Evolutionary conservation across 805 yeast genomes (phyloP), one percentile per base, ranked within the genome.

Genomic region (Kazachstania psychrophila): DNA sequence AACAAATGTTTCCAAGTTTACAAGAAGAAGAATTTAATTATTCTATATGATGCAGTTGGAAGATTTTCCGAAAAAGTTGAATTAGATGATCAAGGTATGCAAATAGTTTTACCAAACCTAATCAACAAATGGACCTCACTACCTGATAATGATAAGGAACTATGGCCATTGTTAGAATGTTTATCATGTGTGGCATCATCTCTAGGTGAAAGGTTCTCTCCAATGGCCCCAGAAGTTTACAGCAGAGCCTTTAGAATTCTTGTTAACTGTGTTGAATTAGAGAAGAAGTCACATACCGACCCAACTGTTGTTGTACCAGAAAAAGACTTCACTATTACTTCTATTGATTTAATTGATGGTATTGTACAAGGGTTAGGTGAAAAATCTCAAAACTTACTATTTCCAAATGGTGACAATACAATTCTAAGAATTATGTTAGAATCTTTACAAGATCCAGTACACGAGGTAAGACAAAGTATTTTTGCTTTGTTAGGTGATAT

Each of bases 151-250:
- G 96, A 89, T 56, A 73, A 74, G 37, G 95, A 78, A 48, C 61
- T 89, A 45, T 86, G 96, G 89, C 94, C 96, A 5, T 66, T 92
- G 45, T 64, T 92, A 41, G 97, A 89, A 59, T 88, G 97, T 61
- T 72, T 92, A 73, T 84, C 96, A 4, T 75, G 87, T 14, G 82
- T 92, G 23, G 94, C 96, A 10, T 87, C 95, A 1, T 73, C 87
- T 2, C 62, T 88, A 41, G 94, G 95, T 16, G 85, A 81, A 44
- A 57, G 73, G 19, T 89, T 89, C 65, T 83, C 87, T 6, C 95
- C 94, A 5, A 86, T 77, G 65, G 96, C 97, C 0, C 70, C 80
- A 9, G 82, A 88, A 6, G 89, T 88, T 9, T 92, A 85, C 55
- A 73, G 73, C 50, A 69, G 97, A 46, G 85, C 94, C 1, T 62